Evolutionary conservation across 1,284 basidiomycete species (phyloP).

Genomic region (Schizophyllum commune): DNA sequence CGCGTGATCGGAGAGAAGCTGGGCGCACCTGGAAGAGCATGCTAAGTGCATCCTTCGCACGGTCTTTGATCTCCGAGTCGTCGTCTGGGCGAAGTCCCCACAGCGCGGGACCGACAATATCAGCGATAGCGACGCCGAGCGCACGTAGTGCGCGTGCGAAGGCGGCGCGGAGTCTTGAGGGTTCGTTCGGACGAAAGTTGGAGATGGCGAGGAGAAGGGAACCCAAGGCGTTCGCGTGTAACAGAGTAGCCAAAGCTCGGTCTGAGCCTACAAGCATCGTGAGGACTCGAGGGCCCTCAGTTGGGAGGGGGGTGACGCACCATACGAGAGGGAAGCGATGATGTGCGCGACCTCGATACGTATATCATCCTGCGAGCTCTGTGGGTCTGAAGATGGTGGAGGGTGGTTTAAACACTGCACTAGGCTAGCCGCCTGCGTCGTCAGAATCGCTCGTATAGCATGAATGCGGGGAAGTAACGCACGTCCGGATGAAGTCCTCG

Average conservation of each 20-base stretch:
- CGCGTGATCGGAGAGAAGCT: not conserved
- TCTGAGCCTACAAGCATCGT: conserved; percentile 39
- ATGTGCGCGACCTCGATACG: conserved; percentile 68
- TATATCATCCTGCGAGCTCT: conserved; percentile 38
- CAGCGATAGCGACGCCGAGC: conserved; percentile 48
- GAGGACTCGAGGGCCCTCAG: not conserved
- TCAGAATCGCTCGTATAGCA: not conserved
- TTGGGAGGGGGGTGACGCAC: conserved; percentile 21
- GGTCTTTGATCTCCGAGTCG: conserved; percentile 34
- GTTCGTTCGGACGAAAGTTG: conserved; percentile 29
- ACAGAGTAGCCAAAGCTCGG: conserved; percentile 47
- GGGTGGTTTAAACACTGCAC: conserved; percentile 47
- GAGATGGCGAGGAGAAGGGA: conserved; percentile 12
- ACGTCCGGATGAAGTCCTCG: conserved; percentile 46
- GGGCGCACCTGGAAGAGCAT: conserved; percentile 48
- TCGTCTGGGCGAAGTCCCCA: conserved; percentile 54
- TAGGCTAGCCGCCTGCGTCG: conserved; percentile 30
- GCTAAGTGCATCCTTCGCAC: conserved; percentile 48
- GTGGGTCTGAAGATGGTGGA: conserved; percentile 16
- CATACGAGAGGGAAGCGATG: conserved; percentile 63
- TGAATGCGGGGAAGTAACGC: conserved; percentile 15
- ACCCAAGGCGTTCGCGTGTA: conserved; percentile 32
- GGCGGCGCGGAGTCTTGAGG: conserved; percentile 40
- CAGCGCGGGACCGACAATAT: conserved; percentile 55
- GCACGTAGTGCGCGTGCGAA: conserved; percentile 55